phyloP scores from a whole-genome alignment of 1,139 yeast species.

The Petasospora rhodanensis region DNA sequence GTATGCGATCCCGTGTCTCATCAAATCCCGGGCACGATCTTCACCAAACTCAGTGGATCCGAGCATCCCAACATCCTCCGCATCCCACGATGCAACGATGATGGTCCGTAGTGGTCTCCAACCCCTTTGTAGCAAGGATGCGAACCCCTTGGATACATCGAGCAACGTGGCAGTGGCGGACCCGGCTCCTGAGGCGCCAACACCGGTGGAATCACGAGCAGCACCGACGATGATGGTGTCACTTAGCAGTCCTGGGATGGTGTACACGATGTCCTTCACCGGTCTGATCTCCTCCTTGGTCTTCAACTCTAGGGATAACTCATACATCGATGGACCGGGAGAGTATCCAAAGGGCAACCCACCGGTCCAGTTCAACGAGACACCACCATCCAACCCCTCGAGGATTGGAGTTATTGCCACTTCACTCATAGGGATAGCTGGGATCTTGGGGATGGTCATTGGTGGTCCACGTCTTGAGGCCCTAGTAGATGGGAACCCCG shows the following conservation, averaged over 20 bases:
- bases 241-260: conserved; percentile 45
- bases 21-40: conserved; percentile 28
- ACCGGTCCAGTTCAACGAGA: conserved; percentile 33
- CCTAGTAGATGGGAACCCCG: conserved; percentile 40
- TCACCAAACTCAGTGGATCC: conserved; percentile 50
- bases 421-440: conserved; percentile 41
- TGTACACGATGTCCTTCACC: conserved; percentile 40
- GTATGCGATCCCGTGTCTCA: conserved; percentile 36
- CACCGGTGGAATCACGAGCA: conserved; percentile 34
- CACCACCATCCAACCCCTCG: conserved; percentile 23
- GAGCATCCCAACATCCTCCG: conserved; percentile 39
- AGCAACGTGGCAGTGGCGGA: conserved; percentile 40
- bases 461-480: conserved; percentile 35
- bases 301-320: too few species aligned
- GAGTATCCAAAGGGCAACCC: conserved; percentile 5
- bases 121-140: conserved; percentile 36
- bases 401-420: conserved; percentile 37
- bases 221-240: conserved; percentile 46
- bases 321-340: too few species aligned
- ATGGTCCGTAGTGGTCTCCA: conserved; percentile 55
- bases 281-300: conserved; percentile 28
- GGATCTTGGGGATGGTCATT: conserved; percentile 32
- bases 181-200: conserved; percentile 42
- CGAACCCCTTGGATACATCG: conserved; percentile 42
- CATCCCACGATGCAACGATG: conserved; percentile 50